These are phyloP conservation scores for Termitomyces sp. DNA, from an alignment of 768 basidiomycete species.

Conservation along the genomic window DNA sequence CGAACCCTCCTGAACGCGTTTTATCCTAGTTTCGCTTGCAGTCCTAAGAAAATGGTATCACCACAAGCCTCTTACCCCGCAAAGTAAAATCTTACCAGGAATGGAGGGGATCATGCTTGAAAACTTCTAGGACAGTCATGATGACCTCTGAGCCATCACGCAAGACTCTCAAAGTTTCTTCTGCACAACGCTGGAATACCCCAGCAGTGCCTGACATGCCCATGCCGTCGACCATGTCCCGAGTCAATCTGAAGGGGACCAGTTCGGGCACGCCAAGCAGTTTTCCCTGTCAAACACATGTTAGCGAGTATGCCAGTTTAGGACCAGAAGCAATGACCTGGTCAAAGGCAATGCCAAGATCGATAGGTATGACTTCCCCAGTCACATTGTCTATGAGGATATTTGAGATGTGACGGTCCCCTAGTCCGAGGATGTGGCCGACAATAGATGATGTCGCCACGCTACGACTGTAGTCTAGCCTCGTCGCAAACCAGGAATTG, in stretches of 20 bases:
- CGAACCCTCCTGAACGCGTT: constrained; percentile 48
- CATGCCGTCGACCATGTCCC: constrained; percentile 92
- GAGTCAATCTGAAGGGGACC: constrained; percentile 93
- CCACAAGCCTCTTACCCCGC: neutral
- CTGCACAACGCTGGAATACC: constrained; percentile 91
- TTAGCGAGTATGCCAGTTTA: neutral
- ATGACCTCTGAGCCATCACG: constrained; percentile 81
- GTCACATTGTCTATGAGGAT: constrained; percentile 79
- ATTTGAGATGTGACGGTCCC: constrained; percentile 89
- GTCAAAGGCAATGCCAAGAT: constrained; percentile 95
- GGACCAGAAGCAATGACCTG: constrained; percentile 45
- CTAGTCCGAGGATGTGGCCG: constrained; percentile 87
- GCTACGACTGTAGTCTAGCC: constrained; percentile 85
- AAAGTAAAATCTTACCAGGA: constrained; percentile 52
- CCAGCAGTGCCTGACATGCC: constrained; percentile 87
- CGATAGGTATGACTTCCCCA: constrained; percentile 93
- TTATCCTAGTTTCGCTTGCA: constrained; percentile 69
- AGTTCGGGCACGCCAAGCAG: constrained; percentile 73
- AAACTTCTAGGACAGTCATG: constrained; percentile 93
- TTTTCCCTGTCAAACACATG: constrained; percentile 58
- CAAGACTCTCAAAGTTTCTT: constrained; percentile 90
- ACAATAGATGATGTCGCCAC: constrained; percentile 93
- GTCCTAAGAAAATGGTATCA: constrained; percentile 43
- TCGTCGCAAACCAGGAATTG: constrained; percentile 87
- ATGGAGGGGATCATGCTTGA: constrained; percentile 94